phyloP scores from a whole-genome alignment of 2,329 filamentous ascomycete genomes.

The Penicillium digitatum region DNA sequence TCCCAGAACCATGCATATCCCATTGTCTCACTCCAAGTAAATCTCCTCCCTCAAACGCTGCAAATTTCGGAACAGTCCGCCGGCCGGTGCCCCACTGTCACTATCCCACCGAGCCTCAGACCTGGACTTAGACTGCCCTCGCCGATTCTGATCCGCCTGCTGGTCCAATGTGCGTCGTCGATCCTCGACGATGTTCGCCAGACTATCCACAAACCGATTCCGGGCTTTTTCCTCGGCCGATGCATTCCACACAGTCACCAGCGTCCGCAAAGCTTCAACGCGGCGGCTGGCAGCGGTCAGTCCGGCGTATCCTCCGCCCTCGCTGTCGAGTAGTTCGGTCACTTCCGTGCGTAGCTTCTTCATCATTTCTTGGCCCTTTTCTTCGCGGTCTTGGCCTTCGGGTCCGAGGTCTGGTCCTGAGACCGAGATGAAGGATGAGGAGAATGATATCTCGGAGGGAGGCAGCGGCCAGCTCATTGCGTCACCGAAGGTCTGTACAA shows the following conservation, averaged over 20 bases:
- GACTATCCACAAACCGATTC: constrained; percentile 71
- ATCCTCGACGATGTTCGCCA: constrained; percentile 82
- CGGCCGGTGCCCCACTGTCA: constrained; percentile 42
- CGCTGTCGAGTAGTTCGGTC: constrained; percentile 57
- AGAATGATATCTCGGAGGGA: constrained; percentile 77
- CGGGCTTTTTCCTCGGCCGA: constrained; percentile 90
- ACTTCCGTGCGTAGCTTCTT: constrained; percentile 65
- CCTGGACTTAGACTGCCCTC: constrained; percentile 15
- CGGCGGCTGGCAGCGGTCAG: constrained; percentile 65
- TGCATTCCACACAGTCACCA: constrained; percentile 86
- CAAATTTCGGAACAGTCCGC: constrained; percentile 52
- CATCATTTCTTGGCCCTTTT: constrained; percentile 80
- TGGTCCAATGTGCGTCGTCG: constrained; percentile 48
- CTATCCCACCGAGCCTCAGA: constrained; percentile 27
- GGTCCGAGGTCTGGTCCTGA: constrained; percentile 73
- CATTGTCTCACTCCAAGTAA: constrained; percentile 44
- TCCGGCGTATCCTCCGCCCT: constrained; percentile 59
- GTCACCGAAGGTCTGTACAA: constrained; percentile 87
- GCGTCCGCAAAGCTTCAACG: constrained; percentile 70
- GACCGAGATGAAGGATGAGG: constrained; percentile 83
- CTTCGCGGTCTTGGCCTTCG: constrained; percentile 67
- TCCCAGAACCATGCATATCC: not conserved
- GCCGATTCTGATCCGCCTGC: constrained; percentile 22
- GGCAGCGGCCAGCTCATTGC: constrained; percentile 94
- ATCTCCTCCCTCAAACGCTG: constrained; percentile 53